phyloP scores from a whole-genome alignment of 2,329 filamentous ascomycete species.

The Cladophialophora bantiana region DNA sequence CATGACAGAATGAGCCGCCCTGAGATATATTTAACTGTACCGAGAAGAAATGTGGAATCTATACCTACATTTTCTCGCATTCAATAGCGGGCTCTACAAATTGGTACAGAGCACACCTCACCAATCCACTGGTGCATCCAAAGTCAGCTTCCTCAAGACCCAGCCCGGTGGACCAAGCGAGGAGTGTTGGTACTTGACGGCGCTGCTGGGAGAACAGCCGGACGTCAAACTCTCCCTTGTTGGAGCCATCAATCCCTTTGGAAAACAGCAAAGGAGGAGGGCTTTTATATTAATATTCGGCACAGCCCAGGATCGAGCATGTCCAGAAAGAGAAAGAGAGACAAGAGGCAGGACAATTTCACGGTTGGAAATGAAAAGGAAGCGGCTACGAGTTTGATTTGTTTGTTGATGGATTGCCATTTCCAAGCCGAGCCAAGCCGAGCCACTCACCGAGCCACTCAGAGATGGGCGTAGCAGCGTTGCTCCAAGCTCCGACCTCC shows the following conservation, averaged over 20 bases:
- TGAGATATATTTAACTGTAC: not conserved
- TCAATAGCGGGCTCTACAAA: not conserved
- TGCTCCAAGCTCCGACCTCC: not conserved
- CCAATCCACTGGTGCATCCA: no score
- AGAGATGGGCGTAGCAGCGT: not conserved
- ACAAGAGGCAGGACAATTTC: constrained; percentile 5
- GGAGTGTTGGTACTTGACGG: no score
- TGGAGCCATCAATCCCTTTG: no score
- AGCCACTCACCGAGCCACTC: not conserved
- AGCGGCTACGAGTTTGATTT: constrained; percentile 12
- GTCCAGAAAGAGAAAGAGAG: not conserved
- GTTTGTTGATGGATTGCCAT: constrained; percentile 27
- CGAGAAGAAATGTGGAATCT: no score
- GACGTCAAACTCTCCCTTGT: no score
- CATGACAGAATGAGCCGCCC: not conserved
- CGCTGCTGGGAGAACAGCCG: no score
- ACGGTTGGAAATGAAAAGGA: constrained; percentile 5
- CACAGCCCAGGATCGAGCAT: no score
- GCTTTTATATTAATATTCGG: no score
- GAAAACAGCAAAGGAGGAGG: no score
- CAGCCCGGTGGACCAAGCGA: no score
- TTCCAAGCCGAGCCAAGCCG: constrained; percentile 7
- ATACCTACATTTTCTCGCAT: not conserved
- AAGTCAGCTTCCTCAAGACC: no score
- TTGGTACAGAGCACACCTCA: no score